A percentile compares a stretch with the other conserved stretches of the same genome.
These are phyloP conservation scores for Lagenidium giganteum DNA, from an alignment of 352 stramenopile species.

Conservation along the genomic window DNA sequence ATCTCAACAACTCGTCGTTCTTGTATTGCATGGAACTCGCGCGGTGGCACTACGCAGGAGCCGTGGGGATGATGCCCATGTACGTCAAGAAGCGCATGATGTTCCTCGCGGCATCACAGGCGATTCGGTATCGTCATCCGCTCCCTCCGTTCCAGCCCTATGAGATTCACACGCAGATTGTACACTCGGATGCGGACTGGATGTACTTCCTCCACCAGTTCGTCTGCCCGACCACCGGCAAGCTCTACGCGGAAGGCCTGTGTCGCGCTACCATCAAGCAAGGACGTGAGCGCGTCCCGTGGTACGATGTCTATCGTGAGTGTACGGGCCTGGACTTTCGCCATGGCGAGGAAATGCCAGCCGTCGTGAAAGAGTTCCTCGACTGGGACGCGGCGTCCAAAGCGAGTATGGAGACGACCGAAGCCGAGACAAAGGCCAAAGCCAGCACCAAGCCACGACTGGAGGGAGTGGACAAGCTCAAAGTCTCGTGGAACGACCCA, in stretches of 20 bases:
- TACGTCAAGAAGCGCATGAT: conserved; percentile 51
- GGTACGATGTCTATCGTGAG: conserved; percentile 14
- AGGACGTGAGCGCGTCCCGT: conserved; percentile 8
- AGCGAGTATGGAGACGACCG: conserved; percentile 21
- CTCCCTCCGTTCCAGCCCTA: conserved; percentile 18
- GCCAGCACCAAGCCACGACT: background rate
- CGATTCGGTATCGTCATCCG: conserved; percentile 18
- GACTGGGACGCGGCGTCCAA: conserved; percentile 21
- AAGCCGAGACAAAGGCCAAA: conserved; percentile 1
- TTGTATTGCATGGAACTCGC: conserved; percentile 80
- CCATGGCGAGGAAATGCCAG: conserved; percentile 3
- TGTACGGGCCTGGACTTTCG: conserved; percentile 11
- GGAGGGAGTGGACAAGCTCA: conserved; percentile 2
- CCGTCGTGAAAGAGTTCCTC: conserved; percentile 22
- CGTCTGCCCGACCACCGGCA: conserved; percentile 18
- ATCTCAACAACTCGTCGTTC: conserved; percentile 79
- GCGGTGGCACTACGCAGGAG: conserved; percentile 61
- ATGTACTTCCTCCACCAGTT: conserved; percentile 27
- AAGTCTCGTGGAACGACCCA: conserved; percentile 9
- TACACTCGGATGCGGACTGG: conserved; percentile 24
- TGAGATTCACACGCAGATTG: conserved; percentile 21
- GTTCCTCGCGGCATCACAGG: conserved; percentile 48
- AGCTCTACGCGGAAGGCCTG: conserved; percentile 19
- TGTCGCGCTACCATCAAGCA: conserved; percentile 20
- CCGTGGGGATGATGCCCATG: conserved; percentile 36